Base-by-base conservation (phyloP, 192 early-diverging fungal species). In the Chytriomyces confervae region DNA sequence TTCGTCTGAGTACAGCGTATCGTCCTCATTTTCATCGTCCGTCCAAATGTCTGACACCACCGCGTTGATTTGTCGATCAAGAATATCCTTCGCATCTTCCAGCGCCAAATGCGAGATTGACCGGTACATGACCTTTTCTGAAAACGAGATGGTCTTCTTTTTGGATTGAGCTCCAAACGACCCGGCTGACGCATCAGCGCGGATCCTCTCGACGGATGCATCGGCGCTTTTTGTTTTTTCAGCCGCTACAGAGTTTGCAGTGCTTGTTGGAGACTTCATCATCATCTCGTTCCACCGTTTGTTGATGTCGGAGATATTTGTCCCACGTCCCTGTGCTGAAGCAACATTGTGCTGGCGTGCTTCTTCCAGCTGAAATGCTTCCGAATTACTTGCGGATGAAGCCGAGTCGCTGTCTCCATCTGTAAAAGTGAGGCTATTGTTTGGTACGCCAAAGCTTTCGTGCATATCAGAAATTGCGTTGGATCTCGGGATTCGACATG, bases 111-210 rank as follows among this genome's bases (percentile, higher is more conserved):
- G 16, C 0, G 74, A 76, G 6, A 76, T 10, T 10, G 74, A 76
- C n/a, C 74, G 43, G 50, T 76, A 76, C 74, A 76, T 76, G 27
- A 76, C 74, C 9, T 66, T 76, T 36, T 66, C 74, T 24, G 74
- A 76, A 48, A 76, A 76, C 36, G 74, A 76, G 29, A 76, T 76
- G 49, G 63, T 76, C 63, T 76, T 76, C 27, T 76, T 76, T 66
- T 18, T 76, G 24, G 49, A 27, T 7, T 50, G 36, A 36, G 47
- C 27, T 24, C 29, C 11, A 62, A 47, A 61, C 2, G 53, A 36
- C 18, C 7, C 27, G 4, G n/a, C 53, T 74, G 27, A 43, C n/a
- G 36, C 23, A n/a, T 53, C 45, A 48, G 66, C 29, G 3, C 10
- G 16, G 69, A 23, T 70, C n/a, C 49, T 18, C 53, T 23, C 69